A percentile compares a stretch with the other conserved stretches of the same genome.
Conservation (phyloP, 768 basidiomycete genomes). For the Boletus tomentosulus region DNA sequence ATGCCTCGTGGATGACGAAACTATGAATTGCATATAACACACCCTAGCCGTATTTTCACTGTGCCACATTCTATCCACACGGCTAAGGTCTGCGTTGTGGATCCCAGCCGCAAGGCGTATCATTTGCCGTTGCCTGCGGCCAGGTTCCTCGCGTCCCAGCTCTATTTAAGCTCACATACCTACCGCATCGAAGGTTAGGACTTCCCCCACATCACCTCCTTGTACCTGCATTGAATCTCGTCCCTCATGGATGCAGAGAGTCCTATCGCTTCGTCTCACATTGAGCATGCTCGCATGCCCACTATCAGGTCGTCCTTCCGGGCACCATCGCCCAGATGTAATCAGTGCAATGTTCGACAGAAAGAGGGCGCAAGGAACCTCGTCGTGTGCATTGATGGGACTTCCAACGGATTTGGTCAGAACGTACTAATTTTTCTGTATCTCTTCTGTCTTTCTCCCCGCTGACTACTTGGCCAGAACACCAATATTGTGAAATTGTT, state of each 20-base stretch:
- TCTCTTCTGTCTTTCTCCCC: background rate
- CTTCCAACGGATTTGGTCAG: background rate
- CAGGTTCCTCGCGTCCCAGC: background rate
- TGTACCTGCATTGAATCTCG: background rate
- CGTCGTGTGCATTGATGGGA: background rate
- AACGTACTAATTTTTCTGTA: background rate
- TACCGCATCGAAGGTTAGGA: background rate
- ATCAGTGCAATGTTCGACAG: background rate
- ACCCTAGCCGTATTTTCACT: background rate
- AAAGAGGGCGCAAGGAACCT: background rate
- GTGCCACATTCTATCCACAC: constrained; percentile 2
- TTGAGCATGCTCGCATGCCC: background rate
- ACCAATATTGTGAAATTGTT: constrained; percentile 39
- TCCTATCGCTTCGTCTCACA: background rate
- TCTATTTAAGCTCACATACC: constrained; percentile 6
- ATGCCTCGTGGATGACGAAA: constrained; percentile 4
- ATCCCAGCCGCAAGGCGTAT: background rate
- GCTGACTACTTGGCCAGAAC: constrained; percentile 25
- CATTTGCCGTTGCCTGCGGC: background rate
- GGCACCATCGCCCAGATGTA: background rate
- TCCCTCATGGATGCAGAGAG: background rate
- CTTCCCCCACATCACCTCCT: background rate
- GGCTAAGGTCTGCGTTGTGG: background rate
- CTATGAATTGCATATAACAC: constrained; percentile 1
- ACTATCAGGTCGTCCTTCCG: background rate